Percentiles rank a stretch among this genome's conserved stretches.
These are phyloP conservation scores for Neurospora sp. DNA, from an alignment of 495 filamentous ascomycete species.

Conservation along the genomic window DNA sequence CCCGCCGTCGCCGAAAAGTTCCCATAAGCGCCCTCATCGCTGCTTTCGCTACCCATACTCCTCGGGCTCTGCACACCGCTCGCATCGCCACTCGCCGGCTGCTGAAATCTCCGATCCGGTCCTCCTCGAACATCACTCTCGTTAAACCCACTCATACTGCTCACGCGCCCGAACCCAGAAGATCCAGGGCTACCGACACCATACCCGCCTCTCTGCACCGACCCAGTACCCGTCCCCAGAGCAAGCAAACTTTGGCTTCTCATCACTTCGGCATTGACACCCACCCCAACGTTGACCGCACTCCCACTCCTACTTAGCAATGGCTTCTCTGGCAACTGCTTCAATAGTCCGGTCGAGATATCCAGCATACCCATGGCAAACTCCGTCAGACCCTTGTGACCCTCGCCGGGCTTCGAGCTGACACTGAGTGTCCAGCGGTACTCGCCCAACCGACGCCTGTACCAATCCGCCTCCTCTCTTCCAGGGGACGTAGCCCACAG, in stretches of 20 bases:
- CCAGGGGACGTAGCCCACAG: constrained; percentile 81
- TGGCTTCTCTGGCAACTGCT: constrained; percentile 48
- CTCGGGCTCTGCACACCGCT: constrained; percentile 35
- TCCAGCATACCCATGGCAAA: constrained; percentile 69
- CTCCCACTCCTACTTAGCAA: constrained; percentile 34
- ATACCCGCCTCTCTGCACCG: constrained; percentile 3
- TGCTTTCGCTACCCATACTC: constrained; percentile 32
- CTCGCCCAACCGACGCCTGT: constrained; percentile 72
- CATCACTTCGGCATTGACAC: constrained; percentile 31
- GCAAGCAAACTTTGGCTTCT: constrained; percentile 29
- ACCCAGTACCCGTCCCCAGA: constrained; percentile 11
- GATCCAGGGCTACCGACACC: constrained; percentile 1
- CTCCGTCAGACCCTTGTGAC: constrained; percentile 49
- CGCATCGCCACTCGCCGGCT: constrained; percentile 29
- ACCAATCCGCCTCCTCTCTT: constrained; percentile 92
- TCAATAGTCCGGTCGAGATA: constrained; percentile 45
- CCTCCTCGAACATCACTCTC: constrained; percentile 5
- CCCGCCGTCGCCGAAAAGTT: constrained; percentile 36
- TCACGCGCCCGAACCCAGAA: constrained; percentile 5
- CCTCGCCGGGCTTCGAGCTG: constrained; percentile 64
- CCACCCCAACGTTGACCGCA: constrained; percentile 32
- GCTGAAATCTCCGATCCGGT: constrained; percentile 8
- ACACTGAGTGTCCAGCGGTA: constrained; percentile 92
- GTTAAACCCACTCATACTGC: constrained; percentile 13
- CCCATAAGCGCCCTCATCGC: constrained; percentile 43